Percentiles rank a stretch among this genome's conserved stretches.
Evolutionary conservation across 495 filamentous ascomycete species (phyloP).

Genomic region (Neurospora sp.): DNA sequence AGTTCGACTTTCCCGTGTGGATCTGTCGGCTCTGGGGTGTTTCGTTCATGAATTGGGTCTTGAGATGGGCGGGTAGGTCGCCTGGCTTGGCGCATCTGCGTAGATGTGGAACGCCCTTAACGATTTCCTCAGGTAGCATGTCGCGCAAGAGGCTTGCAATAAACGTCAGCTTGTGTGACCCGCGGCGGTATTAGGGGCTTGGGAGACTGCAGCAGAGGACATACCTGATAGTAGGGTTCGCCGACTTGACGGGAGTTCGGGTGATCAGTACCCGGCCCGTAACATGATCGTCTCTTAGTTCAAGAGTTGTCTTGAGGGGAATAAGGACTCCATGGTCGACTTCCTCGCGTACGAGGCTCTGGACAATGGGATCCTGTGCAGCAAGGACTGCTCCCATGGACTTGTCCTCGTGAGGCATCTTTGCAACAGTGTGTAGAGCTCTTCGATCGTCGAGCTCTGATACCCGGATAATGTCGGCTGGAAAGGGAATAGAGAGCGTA

Average conservation of each 20-base stretch:
- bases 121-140: constrained; percentile 45
- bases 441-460: neutral
- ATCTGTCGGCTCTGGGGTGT: constrained; percentile 30
- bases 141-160: constrained; percentile 32
- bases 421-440: constrained; percentile 1
- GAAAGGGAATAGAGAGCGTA: neutral
- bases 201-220: neutral
- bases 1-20: constrained; percentile 36
- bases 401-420: constrained; percentile 17
- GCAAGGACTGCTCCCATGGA: constrained; percentile 16
- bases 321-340: constrained; percentile 34
- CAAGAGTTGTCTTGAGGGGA: constrained; percentile 46
- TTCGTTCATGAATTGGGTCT: constrained; percentile 38
- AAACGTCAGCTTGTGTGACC: constrained; percentile 1
- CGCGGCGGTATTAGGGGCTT: neutral
- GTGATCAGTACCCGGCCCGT: constrained; percentile 43
- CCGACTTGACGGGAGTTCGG: constrained; percentile 40
- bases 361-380: constrained; percentile 20
- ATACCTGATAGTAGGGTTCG: constrained; percentile 43
- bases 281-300: constrained; percentile 37
- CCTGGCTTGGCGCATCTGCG: constrained; percentile 67
- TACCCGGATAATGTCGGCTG: neutral
- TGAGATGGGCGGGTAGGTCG: constrained; percentile 50
- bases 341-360: constrained; percentile 19
- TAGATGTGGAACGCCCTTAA: constrained; percentile 63